Conservation (phyloP, 164 flowering plant genomes). For the Stephania yunnanensis region DNA sequence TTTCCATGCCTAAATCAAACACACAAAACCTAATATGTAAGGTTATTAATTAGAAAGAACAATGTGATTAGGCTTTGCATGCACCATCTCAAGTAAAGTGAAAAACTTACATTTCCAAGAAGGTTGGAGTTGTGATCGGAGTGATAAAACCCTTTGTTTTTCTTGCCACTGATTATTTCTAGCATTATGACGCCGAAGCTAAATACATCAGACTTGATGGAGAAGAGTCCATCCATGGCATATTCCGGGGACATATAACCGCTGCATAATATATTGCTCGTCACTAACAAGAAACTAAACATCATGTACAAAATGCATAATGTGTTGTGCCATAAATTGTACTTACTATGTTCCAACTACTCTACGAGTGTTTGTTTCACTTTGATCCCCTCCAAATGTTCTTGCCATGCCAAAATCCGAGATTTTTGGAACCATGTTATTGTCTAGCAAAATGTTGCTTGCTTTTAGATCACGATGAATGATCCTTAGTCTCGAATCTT, state of each 20-base stretch:
- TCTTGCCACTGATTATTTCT: constrained; percentile 11
- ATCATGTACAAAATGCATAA: neutral
- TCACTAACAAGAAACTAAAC: neutral
- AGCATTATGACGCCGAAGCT: constrained; percentile 11
- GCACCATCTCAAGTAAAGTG: no score
- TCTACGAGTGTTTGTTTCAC: constrained; percentile 3
- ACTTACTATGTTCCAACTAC: constrained; percentile 13
- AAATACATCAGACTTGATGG: constrained; percentile 9
- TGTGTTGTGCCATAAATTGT: neutral
- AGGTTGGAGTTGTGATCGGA: constrained; percentile 5
- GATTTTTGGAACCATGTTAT: constrained; percentile 7
- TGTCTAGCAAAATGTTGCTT: constrained; percentile 5
- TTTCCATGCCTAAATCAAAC: constrained; percentile 20
- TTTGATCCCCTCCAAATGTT: constrained; percentile 10
- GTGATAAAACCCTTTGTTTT: constrained; percentile 9
- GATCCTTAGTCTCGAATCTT: constrained; percentile 13
- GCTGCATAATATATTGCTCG: neutral
- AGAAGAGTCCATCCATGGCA: constrained; percentile 3
- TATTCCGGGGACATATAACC: constrained; percentile 12
- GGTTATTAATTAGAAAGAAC: neutral
- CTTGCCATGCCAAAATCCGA: constrained; percentile 13
- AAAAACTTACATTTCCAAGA: constrained; percentile 9
- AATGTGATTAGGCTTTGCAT: neutral
- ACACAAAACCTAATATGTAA: constrained; percentile 13
- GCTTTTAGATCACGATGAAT: constrained; percentile 12